These are phyloP conservation scores for Aspergillus incahuasiensis DNA, from an alignment of 495 filamentous ascomycete genomes.

Conservation along the genomic window DNA sequence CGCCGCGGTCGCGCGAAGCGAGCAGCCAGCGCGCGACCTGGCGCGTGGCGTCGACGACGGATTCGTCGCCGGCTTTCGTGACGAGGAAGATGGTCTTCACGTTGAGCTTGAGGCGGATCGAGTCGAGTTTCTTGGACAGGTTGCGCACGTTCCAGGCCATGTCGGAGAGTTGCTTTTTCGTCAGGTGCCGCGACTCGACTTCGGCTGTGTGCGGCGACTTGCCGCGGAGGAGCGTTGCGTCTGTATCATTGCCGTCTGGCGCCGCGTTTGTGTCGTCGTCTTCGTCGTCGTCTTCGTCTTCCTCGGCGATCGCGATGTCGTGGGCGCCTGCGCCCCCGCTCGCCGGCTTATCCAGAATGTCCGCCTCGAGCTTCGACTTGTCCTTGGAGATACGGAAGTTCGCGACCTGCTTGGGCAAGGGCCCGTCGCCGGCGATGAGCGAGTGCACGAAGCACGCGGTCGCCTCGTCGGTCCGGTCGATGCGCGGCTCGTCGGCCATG, in stretches of 20 bases:
- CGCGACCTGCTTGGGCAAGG: conserved; percentile 12
- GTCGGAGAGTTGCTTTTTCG: conserved; percentile 87
- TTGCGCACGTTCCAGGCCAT: conserved; percentile 96
- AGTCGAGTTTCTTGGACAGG: conserved; percentile 77
- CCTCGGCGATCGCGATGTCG: conserved; percentile 19
- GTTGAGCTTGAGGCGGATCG: conserved; percentile 70
- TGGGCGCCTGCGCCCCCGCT: background rate
- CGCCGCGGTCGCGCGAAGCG: conserved; percentile 62
- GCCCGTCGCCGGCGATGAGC: conserved; percentile 56
- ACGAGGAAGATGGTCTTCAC: conserved; percentile 82
- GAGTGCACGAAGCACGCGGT: conserved; percentile 83
- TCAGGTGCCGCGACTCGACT: conserved; percentile 64
- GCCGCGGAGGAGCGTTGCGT: conserved; percentile 27
- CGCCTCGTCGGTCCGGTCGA: conserved; percentile 39
- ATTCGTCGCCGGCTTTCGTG: conserved; percentile 82
- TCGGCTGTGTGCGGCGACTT: conserved; percentile 26
- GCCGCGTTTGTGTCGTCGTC: no score
- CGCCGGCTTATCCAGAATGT: conserved; percentile 21
- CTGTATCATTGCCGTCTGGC: conserved; percentile 14
- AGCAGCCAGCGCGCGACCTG: conserved; percentile 82
- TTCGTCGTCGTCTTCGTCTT: conserved; percentile 6
- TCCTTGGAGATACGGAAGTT: conserved; percentile 10
- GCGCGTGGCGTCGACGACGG: conserved; percentile 71
- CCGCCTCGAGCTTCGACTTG: conserved; percentile 13
- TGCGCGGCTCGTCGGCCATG: conserved; percentile 44